These are phyloP conservation scores for Gaertneriomyces semiglobifer DNA, from an alignment of 192 early-diverging fungal genomes.

Conservation along the genomic window DNA sequence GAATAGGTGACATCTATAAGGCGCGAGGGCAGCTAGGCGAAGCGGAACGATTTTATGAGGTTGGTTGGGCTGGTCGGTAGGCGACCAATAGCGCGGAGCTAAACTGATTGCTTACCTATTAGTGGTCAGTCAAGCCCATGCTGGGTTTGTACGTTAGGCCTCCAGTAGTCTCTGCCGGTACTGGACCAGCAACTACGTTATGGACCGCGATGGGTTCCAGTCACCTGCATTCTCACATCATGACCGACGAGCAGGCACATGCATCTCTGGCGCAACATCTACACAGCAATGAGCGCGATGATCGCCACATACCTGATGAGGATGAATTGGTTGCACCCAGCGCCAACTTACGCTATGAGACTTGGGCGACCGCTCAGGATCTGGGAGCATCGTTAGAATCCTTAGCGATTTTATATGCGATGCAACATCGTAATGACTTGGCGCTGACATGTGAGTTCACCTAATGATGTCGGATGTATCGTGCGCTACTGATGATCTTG, in stretches of 20 bases:
- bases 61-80: not conserved
- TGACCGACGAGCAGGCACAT: no score
- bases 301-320: no score
- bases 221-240: no score
- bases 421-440: not conserved
- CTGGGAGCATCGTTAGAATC: constrained; percentile 22
- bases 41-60: constrained; percentile 19
- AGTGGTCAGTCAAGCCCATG: constrained; percentile 19
- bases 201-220: no score
- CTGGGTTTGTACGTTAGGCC: constrained; percentile 6
- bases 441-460: not conserved
- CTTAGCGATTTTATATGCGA: constrained; percentile 16
- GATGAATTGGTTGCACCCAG: no score
- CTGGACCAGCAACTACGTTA: no score
- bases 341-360: no score
- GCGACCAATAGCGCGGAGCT: not conserved
- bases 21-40: not conserved
- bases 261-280: no score
- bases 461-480: not conserved
- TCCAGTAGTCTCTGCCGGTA: not conserved
- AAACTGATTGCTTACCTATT: not conserved
- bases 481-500: not conserved
- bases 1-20: constrained; percentile 16
- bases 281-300: no score
- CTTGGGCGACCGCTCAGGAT: constrained; percentile 14